phyloP scores from a whole-genome alignment of 306 rosid genomes.

The Prunus campanulata region DNA sequence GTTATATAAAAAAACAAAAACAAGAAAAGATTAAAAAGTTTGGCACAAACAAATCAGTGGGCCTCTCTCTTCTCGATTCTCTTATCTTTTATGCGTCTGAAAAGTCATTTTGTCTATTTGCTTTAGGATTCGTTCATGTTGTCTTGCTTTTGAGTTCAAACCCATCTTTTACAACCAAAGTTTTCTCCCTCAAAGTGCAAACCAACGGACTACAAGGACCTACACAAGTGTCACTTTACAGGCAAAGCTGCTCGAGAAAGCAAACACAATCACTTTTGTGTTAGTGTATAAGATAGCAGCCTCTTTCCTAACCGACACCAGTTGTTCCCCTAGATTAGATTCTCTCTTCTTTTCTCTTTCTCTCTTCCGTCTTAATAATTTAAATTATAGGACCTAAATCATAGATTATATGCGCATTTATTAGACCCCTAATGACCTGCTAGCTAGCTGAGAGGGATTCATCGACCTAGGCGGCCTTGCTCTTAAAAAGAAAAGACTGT shows the following conservation, averaged over 20 bases:
- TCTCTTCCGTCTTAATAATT: background rate
- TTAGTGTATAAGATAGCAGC: background rate
- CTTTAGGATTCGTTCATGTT: background rate
- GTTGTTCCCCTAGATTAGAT: constrained; percentile 29
- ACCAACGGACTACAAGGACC: constrained; percentile 21
- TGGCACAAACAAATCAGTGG: background rate
- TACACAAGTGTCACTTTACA: constrained; percentile 15
- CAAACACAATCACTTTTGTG: constrained; percentile 22
- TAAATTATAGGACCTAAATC: background rate
- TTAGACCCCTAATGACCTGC: too few relatives aligned
- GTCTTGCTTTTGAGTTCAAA: constrained; percentile 4
- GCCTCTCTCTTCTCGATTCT: background rate
- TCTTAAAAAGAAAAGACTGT: background rate
- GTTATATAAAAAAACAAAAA: background rate
- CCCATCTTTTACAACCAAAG: background rate
- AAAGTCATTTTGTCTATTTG: background rate
- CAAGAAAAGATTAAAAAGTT: background rate
- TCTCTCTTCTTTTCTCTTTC: background rate
- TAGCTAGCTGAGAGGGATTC: too few relatives aligned
- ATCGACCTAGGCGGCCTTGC: too few relatives aligned
- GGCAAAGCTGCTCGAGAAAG: constrained; percentile 27
- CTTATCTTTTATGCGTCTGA: background rate
- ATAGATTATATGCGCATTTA: background rate
- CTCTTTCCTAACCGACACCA: constrained; percentile 20
- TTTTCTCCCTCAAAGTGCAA: constrained; percentile 14